Conservation (phyloP, 768 basidiomycete species). For the Chalciporus chontae region DNA sequence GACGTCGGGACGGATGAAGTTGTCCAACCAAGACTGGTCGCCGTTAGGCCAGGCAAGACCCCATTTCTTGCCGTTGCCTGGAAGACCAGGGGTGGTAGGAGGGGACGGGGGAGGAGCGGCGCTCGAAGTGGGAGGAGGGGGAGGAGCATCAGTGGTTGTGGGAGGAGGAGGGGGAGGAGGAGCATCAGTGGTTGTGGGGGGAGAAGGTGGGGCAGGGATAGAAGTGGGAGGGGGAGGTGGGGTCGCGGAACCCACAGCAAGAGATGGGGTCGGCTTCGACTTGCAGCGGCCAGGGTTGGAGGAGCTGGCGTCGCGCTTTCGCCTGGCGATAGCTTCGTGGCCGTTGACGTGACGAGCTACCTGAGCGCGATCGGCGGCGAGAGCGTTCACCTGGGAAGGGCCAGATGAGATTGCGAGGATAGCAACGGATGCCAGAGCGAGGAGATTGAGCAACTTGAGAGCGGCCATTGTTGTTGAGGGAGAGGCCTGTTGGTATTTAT, state of each 20-base stretch:
- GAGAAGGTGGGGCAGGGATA: conserved; percentile 13
- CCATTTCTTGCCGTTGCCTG: conserved; percentile 39
- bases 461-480: conserved; percentile 38
- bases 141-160: conserved; percentile 8
- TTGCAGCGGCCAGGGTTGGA: conserved; percentile 56
- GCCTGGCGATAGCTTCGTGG: conserved; percentile 48
- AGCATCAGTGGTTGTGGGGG: conserved; percentile 14
- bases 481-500: conserved; percentile 14
- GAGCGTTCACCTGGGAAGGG: conserved; percentile 47
- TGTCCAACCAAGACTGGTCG: conserved; percentile 39
- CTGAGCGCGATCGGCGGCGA: conserved; percentile 39
- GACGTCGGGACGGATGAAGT: conserved; percentile 44
- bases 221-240: conserved; percentile 2
- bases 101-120: conserved; percentile 2
- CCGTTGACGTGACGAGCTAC: conserved; percentile 44
- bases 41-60: conserved; percentile 65
- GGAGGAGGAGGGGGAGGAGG: not conserved
- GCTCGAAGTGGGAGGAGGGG: not conserved
- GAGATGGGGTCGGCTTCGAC: conserved; percentile 38
- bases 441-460: conserved; percentile 50
- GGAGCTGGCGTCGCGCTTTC: conserved; percentile 38
- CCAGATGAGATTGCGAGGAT: conserved; percentile 50
- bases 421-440: conserved; percentile 57
- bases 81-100: not conserved
- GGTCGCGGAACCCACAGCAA: conserved; percentile 14